Evolutionary conservation across 2,329 filamentous ascomycete genomes (phyloP).

Genomic region (Monilinia fructicola): DNA sequence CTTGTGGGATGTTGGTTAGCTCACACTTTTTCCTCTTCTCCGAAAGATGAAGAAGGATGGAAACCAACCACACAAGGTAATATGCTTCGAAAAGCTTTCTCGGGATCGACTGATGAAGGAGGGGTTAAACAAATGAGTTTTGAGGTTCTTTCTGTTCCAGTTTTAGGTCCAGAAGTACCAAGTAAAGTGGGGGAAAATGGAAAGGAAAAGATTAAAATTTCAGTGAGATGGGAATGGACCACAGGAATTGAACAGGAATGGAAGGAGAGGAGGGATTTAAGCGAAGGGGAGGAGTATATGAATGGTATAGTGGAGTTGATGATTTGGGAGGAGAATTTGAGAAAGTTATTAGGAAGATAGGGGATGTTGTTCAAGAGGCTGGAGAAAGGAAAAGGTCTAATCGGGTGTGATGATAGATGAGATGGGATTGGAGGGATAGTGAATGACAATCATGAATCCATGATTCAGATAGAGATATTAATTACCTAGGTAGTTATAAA

Average conservation of each 20-base stretch:
- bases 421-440: too few relatives aligned
- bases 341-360: slow-evolving; percentile 31
- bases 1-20: slow-evolving; percentile 13
- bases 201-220: slow-evolving; percentile 10
- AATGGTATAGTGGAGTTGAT: slow-evolving; percentile 30
- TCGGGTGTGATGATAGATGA: too few relatives aligned
- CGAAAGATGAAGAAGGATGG: slow-evolving; percentile 11
- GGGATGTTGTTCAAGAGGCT: slow-evolving; percentile 32
- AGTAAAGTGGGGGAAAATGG: neutral
- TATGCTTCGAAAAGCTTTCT: slow-evolving; percentile 4
- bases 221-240: slow-evolving; percentile 18
- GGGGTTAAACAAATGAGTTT: slow-evolving; percentile 20
- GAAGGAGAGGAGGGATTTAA: slow-evolving; percentile 20
- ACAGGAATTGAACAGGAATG: slow-evolving; percentile 21
- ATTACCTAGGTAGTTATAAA: too few relatives aligned
- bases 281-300: slow-evolving; percentile 30
- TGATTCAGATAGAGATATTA: too few relatives aligned
- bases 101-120: neutral
- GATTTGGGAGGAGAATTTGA: slow-evolving; percentile 26
- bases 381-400: slow-evolving; percentile 11
- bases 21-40: neutral
- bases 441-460: too few relatives aligned
- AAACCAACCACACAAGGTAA: slow-evolving; percentile 12
- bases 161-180: neutral
- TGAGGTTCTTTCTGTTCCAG: neutral